A percentile compares a stretch with the other conserved stretches of the same genome.
Evolutionary conservation across 305 asterid genomes (phyloP).

Genomic region (Solanum hybrid): DNA sequence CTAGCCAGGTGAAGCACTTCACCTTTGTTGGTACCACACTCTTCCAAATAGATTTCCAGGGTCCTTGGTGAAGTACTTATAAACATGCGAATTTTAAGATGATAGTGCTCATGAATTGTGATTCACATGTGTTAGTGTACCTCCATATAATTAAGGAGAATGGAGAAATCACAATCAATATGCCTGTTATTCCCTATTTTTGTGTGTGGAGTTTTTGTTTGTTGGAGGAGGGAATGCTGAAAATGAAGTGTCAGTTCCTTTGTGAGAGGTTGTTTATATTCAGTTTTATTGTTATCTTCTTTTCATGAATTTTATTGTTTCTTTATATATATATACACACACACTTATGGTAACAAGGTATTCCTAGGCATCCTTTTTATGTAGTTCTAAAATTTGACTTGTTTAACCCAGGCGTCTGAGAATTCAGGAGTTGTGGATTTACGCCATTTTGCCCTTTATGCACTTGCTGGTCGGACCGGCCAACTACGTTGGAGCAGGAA

Average conservation of each 20-base stretch:
- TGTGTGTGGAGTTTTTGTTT: background rate
- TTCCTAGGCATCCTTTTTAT: background rate
- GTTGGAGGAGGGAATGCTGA: background rate
- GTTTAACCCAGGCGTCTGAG: constrained; percentile 47
- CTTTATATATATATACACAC: background rate
- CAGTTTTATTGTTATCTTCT: background rate
- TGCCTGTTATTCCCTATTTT: background rate
- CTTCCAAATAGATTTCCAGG: background rate
- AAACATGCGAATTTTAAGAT: background rate
- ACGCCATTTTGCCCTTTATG: constrained; percentile 88
- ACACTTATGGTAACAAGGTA: background rate
- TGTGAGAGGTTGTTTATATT: background rate
- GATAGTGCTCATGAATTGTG: background rate
- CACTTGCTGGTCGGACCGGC: constrained; percentile 90
- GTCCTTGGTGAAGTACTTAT: background rate
- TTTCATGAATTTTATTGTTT: background rate
- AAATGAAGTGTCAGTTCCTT: background rate
- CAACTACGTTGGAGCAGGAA: constrained; percentile 80
- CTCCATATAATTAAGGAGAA: background rate
- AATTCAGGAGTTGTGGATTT: constrained; percentile 62
- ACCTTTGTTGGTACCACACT: background rate
- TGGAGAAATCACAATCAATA: background rate
- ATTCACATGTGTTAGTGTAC: background rate
- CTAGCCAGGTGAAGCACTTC: background rate
- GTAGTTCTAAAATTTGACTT: background rate